phyloP scores from a whole-genome alignment of 2,329 filamentous ascomycete genomes.

The Nigrospora oryzae region DNA sequence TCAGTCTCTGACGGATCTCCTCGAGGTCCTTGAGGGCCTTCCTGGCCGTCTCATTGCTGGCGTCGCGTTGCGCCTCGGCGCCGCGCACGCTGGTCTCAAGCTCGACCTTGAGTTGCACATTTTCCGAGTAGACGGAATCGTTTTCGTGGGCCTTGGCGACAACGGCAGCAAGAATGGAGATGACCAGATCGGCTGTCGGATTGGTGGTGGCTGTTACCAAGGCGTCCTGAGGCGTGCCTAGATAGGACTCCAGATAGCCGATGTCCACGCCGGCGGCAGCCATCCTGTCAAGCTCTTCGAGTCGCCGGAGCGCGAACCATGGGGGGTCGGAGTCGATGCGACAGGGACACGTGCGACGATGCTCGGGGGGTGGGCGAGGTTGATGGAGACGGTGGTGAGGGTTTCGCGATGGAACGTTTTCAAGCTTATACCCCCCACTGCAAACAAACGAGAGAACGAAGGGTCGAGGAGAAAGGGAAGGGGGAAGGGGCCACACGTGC shows the following conservation, averaged over 20 bases:
- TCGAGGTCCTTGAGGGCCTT: constrained; percentile 79
- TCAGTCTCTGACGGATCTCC: constrained; percentile 71
- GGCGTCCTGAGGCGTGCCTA: constrained; percentile 57
- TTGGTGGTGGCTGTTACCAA: constrained; percentile 53
- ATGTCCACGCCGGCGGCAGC: constrained; percentile 56
- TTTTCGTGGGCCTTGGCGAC: constrained; percentile 72
- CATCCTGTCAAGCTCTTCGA: constrained; percentile 34
- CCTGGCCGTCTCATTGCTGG: constrained; percentile 72
- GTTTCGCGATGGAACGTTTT: constrained; percentile 1
- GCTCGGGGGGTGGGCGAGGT: not conserved
- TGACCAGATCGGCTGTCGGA: constrained; percentile 73
- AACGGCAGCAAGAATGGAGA: constrained; percentile 65
- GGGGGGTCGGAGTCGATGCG: constrained; percentile 2
- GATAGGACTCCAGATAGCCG: constrained; percentile 64
- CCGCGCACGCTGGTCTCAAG: constrained; percentile 82
- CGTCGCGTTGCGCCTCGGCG: constrained; percentile 73
- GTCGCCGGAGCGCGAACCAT: constrained; percentile 14
- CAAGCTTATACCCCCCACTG: not conserved
- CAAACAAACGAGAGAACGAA: not conserved
- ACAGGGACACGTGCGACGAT: not conserved
- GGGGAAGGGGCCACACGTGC: not conserved
- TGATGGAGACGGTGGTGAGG: not conserved
- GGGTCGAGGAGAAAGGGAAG: not conserved
- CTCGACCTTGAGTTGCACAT: constrained; percentile 84
- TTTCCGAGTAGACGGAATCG: constrained; percentile 76